Percentiles rank a stretch among this genome's conserved stretches.
Evolutionary conservation across 345 rosid species (phyloP).

Genomic region (Lagerstroemia speciosa): DNA sequence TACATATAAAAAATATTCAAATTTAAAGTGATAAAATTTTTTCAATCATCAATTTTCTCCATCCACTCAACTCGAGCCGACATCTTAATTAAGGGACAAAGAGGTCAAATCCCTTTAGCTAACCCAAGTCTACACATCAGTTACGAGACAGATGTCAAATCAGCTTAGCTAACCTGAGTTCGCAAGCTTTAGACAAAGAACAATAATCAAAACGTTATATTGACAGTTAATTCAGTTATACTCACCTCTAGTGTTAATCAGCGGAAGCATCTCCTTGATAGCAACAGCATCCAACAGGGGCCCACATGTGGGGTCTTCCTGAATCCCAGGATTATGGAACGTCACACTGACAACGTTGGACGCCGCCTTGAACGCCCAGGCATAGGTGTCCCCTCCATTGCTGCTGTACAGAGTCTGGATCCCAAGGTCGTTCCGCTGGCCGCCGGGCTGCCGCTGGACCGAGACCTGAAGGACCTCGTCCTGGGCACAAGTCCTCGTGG

Average conservation of each 20-base stretch:
- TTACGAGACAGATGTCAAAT: too few species aligned
- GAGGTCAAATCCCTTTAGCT: too few species aligned
- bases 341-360: conserved; percentile 42
- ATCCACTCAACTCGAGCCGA: too few species aligned
- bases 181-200: too few species aligned
- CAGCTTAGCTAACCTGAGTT: too few species aligned
- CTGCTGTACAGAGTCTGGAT: conserved; percentile 64
- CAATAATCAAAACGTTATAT: conserved; percentile 18
- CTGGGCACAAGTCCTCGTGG: conserved; percentile 73
- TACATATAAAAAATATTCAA: too few species aligned
- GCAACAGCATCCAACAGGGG: conserved; percentile 78
- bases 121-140: too few species aligned
- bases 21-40: too few species aligned
- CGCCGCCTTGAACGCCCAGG: conserved; percentile 55
- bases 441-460: conserved; percentile 33
- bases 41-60: too few species aligned
- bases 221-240: background rate
- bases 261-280: conserved; percentile 58
- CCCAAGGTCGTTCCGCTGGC: conserved; percentile 42
- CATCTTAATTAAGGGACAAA: too few species aligned
- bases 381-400: conserved; percentile 78
- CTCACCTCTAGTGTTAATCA: conserved; percentile 21
- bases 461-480: conserved; percentile 54
- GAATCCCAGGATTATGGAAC: conserved; percentile 75
- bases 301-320: conserved; percentile 78